Evolutionary conservation across 2,329 filamentous ascomycete genomes (phyloP).

Genomic region (Sclerotiophoma versabilis): DNA sequence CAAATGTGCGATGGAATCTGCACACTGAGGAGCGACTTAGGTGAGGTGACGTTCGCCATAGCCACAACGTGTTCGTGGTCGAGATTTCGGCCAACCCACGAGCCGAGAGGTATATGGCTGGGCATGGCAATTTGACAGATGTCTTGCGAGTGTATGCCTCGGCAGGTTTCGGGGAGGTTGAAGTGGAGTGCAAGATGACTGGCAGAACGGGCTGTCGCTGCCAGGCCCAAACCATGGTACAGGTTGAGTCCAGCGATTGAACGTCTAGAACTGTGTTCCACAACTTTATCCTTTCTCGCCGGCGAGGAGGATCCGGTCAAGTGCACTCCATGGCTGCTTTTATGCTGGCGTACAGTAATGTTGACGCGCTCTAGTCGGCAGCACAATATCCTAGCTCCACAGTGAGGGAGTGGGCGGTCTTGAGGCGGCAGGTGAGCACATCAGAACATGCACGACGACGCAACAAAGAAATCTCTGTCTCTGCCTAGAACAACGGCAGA

Average conservation of each 20-base stretch:
- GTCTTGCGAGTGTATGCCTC: slow-evolving; percentile 12
- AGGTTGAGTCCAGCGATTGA: slow-evolving; percentile 8
- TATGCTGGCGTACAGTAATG: slow-evolving; percentile 9
- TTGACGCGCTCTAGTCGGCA: slow-evolving; percentile 11
- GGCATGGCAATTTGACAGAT: slow-evolving; percentile 8
- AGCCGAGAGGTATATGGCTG: slow-evolving; percentile 2
- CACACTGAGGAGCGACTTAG: not conserved
- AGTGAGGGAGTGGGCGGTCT: slow-evolving; percentile 25
- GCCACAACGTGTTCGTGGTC: slow-evolving; percentile 8
- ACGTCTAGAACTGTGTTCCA: slow-evolving; percentile 17
- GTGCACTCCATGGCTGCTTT: slow-evolving; percentile 2
- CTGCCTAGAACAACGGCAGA: slow-evolving; percentile 14
- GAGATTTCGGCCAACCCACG: slow-evolving; percentile 5
- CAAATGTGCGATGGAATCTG: not conserved
- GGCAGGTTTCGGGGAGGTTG: slow-evolving; percentile 7
- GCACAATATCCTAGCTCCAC: slow-evolving; percentile 8
- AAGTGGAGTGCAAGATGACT: slow-evolving; percentile 15
- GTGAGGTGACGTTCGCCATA: slow-evolving; percentile 9
- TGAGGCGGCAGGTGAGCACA: slow-evolving; percentile 11
- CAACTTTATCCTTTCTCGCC: slow-evolving; percentile 16
- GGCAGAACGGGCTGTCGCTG: slow-evolving; percentile 10
- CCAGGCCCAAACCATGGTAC: slow-evolving; percentile 19
- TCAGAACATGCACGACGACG: slow-evolving; percentile 19
- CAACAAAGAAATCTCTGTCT: slow-evolving; percentile 32
- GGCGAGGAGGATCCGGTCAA: slow-evolving; percentile 4